Evolutionary conservation across 2,329 filamentous ascomycete genomes (phyloP), one percentile per base, ranked within the genome.

Genomic region (Myriosclerotinia curreyana): DNA sequence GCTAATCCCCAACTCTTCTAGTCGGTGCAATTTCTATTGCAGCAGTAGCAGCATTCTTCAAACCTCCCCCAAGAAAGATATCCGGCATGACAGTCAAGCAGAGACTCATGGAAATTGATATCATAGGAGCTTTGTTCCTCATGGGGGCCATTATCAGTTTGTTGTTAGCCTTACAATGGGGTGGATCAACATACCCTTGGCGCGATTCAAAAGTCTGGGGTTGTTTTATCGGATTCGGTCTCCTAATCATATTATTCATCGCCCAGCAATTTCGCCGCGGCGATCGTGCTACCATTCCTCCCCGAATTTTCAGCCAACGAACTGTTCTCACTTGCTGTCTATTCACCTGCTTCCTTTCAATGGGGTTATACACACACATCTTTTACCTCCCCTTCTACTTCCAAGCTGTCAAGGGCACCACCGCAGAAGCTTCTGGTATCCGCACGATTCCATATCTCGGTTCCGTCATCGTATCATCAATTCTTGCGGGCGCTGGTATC

Each of bases 301-400:
- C 79, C 2, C 76, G 77, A 0, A 76, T 85, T 48, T 66, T 84
- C 12, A 68, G 66, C 1, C 74, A 78, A 50, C 73, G 76, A 7
- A 76, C 74, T 25, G 74, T 80, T 28, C 67, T 74, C 1, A 73
- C 66, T 25, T 71, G 75, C 2, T 71, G 74, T 55, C 62, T 74
- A 17, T 78, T 67, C 67, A 75, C 66, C 60, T 75, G 66, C 62
- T 77, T 69, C 67, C 70, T 73, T 68, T 74, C 74, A 42, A 76
- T 70, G 76, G 76, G 66, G 62, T 64, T 66, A 65, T 75, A 68
- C 67, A 77, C 90, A 14, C 58, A 65, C 28, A 62, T 65, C 8
- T 65, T 28, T 53, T 80, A 80, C 65, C 71, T 82, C 14, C 81
- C 81, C 3, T 76, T 82, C 66, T 83, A 80, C 75, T 82, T 83